Percentiles rank a stretch among this genome's conserved stretches.
These are phyloP conservation scores for Bruguiera gymnorhiza DNA, from an alignment of 345 rosid species.

Conservation along the genomic window DNA sequence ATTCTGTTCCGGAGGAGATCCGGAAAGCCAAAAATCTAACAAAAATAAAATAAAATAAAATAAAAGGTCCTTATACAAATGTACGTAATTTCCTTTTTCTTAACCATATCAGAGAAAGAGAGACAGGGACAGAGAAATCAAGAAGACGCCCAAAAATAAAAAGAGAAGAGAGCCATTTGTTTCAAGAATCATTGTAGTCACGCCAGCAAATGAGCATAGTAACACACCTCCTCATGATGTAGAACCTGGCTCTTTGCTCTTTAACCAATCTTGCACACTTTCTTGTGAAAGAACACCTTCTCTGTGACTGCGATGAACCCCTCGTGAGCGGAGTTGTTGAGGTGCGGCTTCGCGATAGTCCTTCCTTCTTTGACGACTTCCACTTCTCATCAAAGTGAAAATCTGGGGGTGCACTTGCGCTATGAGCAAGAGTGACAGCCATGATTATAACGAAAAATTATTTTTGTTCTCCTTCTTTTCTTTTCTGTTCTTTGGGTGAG, in stretches of 20 bases:
- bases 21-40: conserved; percentile 10
- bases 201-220: conserved; percentile 95
- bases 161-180: background rate
- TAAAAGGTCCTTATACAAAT: conserved; percentile 43
- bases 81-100: conserved; percentile 19
- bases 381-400: conserved; percentile 29
- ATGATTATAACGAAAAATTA: background rate
- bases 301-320: conserved; percentile 21
- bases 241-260: conserved; percentile 92
- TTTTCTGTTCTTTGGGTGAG: background rate
- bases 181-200: conserved; percentile 70
- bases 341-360: conserved; percentile 52
- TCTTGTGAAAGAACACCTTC: conserved; percentile 65
- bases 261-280: conserved; percentile 78
- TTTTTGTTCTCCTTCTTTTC: background rate
- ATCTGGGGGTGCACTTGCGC: conserved; percentile 19
- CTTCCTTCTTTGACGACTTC: conserved; percentile 33
- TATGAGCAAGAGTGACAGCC: conserved; percentile 10
- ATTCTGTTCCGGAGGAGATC: conserved; percentile 25
- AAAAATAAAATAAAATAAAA: conserved; percentile 14
- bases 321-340: conserved; percentile 35
- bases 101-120: conserved; percentile 26
- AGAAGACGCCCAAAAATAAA: background rate
- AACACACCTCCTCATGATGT: conserved; percentile 87
- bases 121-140: conserved; percentile 13